Percentiles rank a stretch among this genome's conserved stretches.
phyloP scores from a whole-genome alignment of 441 rosid genomes.

The Adansonia rubrostipa region DNA sequence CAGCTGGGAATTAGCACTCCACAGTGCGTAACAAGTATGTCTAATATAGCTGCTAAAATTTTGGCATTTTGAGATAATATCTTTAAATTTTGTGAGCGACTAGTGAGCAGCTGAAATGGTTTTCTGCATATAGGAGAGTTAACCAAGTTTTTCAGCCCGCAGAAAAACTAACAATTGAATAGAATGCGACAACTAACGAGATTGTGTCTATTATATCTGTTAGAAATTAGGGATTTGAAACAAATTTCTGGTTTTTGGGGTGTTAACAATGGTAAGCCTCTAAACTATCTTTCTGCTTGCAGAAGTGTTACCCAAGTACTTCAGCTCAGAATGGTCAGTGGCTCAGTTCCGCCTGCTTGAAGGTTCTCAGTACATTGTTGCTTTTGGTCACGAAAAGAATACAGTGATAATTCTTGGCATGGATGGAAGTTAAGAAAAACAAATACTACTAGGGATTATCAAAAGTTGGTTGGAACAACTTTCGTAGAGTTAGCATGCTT shows the following conservation, averaged over 20 bases:
- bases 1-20: not conserved
- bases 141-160: not conserved
- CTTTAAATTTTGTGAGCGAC: not conserved
- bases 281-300: constrained; percentile 23
- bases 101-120: not conserved
- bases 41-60: not conserved
- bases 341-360: constrained; percentile 86
- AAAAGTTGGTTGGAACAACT: not conserved
- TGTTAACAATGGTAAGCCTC: not conserved
- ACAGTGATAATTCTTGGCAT: constrained; percentile 88
- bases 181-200: constrained; percentile 3
- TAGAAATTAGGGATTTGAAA: not conserved
- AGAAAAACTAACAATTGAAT: not conserved
- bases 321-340: constrained; percentile 96
- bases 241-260: not conserved
- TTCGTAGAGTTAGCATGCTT: not conserved
- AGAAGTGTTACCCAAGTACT: constrained; percentile 95
- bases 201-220: not conserved
- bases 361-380: constrained; percentile 80
- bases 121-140: not conserved
- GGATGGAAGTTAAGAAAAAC: constrained; percentile 77
- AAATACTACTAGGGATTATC: not conserved
- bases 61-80: not conserved
- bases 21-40: not conserved
- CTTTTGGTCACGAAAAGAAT: constrained; percentile 89